Evolutionary conservation across 805 yeast genomes (phyloP), one percentile per base, ranked within the genome.

Genomic region (Cyberlindnera meyerae): DNA sequence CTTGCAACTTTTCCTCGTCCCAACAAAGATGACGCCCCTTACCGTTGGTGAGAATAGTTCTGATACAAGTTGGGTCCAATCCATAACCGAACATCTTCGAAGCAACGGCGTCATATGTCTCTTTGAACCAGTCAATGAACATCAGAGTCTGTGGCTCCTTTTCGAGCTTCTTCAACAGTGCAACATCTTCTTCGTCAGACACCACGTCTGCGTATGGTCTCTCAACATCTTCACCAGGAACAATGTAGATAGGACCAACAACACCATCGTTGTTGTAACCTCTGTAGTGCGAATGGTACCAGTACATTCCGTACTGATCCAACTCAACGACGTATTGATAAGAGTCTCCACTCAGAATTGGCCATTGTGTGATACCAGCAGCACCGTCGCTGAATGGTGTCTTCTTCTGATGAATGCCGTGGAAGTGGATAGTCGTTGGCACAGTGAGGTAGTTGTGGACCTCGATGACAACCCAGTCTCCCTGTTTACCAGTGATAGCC

Each of bases 251-350:
- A 1, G 71, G 70, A 4, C 77, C 77, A 12, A 53, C 52, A 0
- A 72, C 46, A 2, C 75, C 75, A 31, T 67, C 69, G 18, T 64
- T 52, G 36, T 61, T 52, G 43, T 70, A 70, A 2, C 68, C 66
- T 15, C 67, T 49, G 40, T 53, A 60, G 36, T 72, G 77, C 5
- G 72, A 60, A 43, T 71, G 77, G 51, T 70, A 71, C 77, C 77
- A 71, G 34, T 55, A 64, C 3, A 72, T 64, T 0, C 77, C 77
- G 28, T 60, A 55, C 31, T 66, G 70, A 29, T 52, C 54, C 5
- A 57, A 43, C 24, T 58, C 59, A 39, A 69, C 68, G 12, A 47
- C 45, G 42, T 71, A 66, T 1, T 58, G 52, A 47, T 60, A 69
- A 5, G 50, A 33, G 5, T 50, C 55, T 1, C 72, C 73, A 8